These are phyloP conservation scores for Tylopilus rubrobrunneus DNA, from an alignment of 768 basidiomycete species.

Conservation along the genomic window DNA sequence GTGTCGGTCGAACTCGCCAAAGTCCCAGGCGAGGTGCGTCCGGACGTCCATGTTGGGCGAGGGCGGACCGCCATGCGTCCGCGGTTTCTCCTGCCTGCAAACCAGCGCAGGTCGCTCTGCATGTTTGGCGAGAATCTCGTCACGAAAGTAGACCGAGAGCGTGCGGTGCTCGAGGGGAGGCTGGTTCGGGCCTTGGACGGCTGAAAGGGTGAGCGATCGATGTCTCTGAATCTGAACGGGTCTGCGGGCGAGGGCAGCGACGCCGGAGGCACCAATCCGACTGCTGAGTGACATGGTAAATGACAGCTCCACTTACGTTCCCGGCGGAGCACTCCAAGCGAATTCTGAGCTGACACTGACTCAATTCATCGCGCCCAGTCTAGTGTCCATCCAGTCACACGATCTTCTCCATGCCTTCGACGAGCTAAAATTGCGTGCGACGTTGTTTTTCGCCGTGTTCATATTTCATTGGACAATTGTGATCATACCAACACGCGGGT, in stretches of 20 bases:
- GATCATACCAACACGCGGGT: no score
- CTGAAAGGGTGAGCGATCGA: constrained; percentile 42
- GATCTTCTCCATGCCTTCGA: no score
- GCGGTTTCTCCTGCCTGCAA: constrained; percentile 54
- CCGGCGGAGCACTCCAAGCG: background rate
- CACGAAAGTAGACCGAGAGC: constrained; percentile 57
- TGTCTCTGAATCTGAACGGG: constrained; percentile 4
- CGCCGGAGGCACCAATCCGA: background rate
- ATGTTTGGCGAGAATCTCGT: constrained; percentile 50
- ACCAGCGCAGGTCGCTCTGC: constrained; percentile 57
- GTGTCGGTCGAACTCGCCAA: constrained; percentile 62
- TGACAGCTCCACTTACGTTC: background rate
- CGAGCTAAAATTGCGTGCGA: no score
- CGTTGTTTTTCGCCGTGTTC: no score
- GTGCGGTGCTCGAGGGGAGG: constrained; percentile 56
- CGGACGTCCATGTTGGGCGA: constrained; percentile 46
- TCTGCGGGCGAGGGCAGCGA: constrained; percentile 4
- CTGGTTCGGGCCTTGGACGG: constrained; percentile 51
- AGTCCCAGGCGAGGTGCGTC: constrained; percentile 69
- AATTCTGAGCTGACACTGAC: no score
- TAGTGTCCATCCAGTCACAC: no score
- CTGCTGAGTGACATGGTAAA: constrained; percentile 5
- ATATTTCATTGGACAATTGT: no score
- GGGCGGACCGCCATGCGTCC: constrained; percentile 57
- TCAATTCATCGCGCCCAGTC: no score